Evolutionary conservation across 2,329 filamentous ascomycete species (phyloP).

Genomic region (Alternaria arborescens): DNA sequence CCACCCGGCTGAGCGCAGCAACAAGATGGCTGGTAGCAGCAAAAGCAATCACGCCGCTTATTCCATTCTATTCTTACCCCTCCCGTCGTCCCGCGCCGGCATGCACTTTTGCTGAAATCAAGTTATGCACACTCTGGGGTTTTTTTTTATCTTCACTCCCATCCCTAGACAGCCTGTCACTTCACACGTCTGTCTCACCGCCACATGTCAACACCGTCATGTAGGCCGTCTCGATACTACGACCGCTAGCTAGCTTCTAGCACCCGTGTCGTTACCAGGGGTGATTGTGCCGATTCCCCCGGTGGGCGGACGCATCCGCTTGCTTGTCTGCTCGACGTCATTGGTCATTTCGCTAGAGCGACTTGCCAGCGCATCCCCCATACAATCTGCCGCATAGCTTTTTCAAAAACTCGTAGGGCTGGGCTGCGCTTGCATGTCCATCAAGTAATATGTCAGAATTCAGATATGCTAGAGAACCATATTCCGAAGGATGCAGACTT

Average conservation of each 20-base stretch:
- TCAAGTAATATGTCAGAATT: slow-evolving; percentile 23
- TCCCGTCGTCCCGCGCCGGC: slow-evolving; percentile 1
- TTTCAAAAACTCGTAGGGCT: slow-evolving; percentile 22
- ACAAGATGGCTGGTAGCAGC: slow-evolving; percentile 11
- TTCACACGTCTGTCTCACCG: slow-evolving; percentile 8
- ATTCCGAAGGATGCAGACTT: slow-evolving; percentile 5
- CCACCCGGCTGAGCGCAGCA: background rate
- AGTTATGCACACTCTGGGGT: background rate
- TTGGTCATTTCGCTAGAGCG: slow-evolving; percentile 19
- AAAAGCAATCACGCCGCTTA: slow-evolving; percentile 11
- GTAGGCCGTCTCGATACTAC: slow-evolving; percentile 4
- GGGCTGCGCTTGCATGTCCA: slow-evolving; percentile 12
- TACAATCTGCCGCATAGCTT: slow-evolving; percentile 15
- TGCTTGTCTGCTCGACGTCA: slow-evolving; percentile 13
- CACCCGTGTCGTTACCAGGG: slow-evolving; percentile 27
- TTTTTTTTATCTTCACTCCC: background rate
- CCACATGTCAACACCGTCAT: slow-evolving; percentile 15
- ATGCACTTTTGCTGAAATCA: background rate
- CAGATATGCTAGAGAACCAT: background rate
- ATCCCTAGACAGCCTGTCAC: slow-evolving; percentile 6
- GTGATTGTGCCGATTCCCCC: slow-evolving; percentile 21
- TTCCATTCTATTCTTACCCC: slow-evolving; percentile 19
- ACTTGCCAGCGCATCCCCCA: slow-evolving; percentile 44
- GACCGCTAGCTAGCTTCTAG: slow-evolving; percentile 10
- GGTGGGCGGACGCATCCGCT: slow-evolving; percentile 25